Percentiles rank a stretch among this genome's conserved stretches.
These are phyloP conservation scores for Xanthoparmelia taractica DNA, from an alignment of 495 filamentous ascomycete species.

Conservation along the genomic window DNA sequence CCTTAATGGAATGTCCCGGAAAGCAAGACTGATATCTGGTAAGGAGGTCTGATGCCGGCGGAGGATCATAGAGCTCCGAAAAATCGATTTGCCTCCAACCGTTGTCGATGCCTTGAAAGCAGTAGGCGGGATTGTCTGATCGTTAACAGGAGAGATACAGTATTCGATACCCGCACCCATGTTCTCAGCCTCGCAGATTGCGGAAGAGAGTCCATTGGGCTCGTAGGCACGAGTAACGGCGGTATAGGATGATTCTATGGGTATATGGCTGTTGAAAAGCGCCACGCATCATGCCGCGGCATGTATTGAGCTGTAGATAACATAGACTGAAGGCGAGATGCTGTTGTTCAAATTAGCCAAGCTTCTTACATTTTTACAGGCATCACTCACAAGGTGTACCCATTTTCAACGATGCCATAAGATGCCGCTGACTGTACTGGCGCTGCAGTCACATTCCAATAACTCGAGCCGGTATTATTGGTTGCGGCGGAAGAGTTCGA, in stretches of 20 bases:
- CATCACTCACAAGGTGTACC: constrained; percentile 12
- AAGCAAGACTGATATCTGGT: constrained; percentile 15
- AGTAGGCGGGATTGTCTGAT: background rate
- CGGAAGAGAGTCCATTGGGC: constrained; percentile 15
- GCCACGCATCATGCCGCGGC: constrained; percentile 16
- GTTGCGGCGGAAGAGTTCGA: background rate
- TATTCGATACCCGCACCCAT: constrained; percentile 10
- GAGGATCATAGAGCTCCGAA: constrained; percentile 13
- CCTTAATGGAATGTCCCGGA: background rate
- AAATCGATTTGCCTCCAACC: constrained; percentile 13
- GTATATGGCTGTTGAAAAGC: constrained; percentile 6
- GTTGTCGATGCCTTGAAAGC: constrained; percentile 10
- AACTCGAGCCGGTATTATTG: background rate
- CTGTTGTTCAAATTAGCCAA: background rate
- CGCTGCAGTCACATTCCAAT: constrained; percentile 6
- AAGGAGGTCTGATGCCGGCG: constrained; percentile 10
- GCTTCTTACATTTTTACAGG: background rate
- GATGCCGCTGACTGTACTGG: background rate
- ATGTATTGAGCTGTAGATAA: constrained; percentile 10
- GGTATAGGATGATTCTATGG: constrained; percentile 2
- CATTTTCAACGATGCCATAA: constrained; percentile 12
- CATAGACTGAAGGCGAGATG: constrained; percentile 18
- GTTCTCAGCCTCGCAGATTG: constrained; percentile 8
- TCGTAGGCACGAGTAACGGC: constrained; percentile 17
- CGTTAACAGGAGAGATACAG: constrained; percentile 2